Evolutionary conservation across 345 rosid genomes (phyloP).

Genomic region (Durio zibethinus): DNA sequence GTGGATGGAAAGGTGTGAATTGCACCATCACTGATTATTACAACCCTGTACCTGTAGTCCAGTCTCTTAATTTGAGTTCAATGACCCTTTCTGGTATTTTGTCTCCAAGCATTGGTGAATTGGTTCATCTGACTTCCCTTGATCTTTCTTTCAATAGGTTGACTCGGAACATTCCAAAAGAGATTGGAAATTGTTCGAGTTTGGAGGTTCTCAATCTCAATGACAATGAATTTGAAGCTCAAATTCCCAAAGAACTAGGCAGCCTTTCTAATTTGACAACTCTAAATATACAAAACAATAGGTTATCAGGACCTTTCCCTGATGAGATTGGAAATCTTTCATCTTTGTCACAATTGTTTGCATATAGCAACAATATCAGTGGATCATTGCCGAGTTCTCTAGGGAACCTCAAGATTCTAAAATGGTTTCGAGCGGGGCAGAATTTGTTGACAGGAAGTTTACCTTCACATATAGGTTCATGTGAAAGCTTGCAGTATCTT

Average conservation of each 20-base stretch:
- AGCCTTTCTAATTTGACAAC: slow-evolving; percentile 41
- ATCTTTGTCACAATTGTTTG: slow-evolving; percentile 55
- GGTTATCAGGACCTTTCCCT: slow-evolving; percentile 68
- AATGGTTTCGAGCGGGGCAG: slow-evolving; percentile 72
- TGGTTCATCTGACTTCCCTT: slow-evolving; percentile 55
- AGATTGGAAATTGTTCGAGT: slow-evolving; percentile 57
- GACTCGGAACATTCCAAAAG: slow-evolving; percentile 54
- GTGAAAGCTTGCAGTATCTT: slow-evolving; percentile 57
- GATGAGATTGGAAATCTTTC: slow-evolving; percentile 60
- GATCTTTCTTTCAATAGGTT: slow-evolving; percentile 67
- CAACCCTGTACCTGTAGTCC: slow-evolving; percentile 49
- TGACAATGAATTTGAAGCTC: slow-evolving; percentile 59
- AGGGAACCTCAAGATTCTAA: slow-evolving; percentile 58
- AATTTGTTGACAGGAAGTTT: slow-evolving; percentile 78
- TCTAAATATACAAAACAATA: slow-evolving; percentile 70
- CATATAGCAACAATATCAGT: slow-evolving; percentile 65
- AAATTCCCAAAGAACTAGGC: slow-evolving; percentile 53
- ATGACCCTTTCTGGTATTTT: slow-evolving; percentile 69
- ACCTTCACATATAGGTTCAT: slow-evolving; percentile 68
- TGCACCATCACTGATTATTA: slow-evolving; percentile 40
- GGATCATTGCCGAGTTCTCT: slow-evolving; percentile 66
- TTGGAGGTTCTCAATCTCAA: slow-evolving; percentile 53
- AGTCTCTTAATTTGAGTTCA: slow-evolving; percentile 46
- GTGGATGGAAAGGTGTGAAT: slow-evolving; percentile 74
- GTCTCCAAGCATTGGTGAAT: slow-evolving; percentile 69